Evolutionary conservation across 345 rosid species (phyloP).

Genomic region (Eucalyptus marginata): DNA sequence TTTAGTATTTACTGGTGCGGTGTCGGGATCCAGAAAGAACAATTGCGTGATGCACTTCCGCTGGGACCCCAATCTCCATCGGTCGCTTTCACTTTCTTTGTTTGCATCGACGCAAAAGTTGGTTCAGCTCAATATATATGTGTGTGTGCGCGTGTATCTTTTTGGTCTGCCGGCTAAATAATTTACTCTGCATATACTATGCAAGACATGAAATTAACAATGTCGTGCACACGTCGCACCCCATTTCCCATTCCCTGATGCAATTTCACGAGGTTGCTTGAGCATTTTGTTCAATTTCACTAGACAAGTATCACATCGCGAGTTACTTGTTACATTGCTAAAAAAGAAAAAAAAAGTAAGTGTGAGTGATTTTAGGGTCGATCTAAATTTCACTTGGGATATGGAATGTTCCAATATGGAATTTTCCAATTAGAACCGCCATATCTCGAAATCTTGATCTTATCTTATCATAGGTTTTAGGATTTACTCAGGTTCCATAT

Average conservation of each 20-base stretch:
- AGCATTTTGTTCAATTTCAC: not conserved
- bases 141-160: no score
- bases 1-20: not conserved
- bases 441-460: accelerated
- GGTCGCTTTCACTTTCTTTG: not conserved
- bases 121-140: no score
- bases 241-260: not conserved
- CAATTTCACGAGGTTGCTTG: not conserved
- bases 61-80: not conserved
- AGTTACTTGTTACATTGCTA: not conserved
- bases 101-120: not conserved
- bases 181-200: not conserved
- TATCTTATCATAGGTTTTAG: accelerated
- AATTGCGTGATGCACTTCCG: not conserved
- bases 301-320: not conserved
- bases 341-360: accelerated
- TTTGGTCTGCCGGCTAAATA: not conserved
- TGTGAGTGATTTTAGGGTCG: accelerated
- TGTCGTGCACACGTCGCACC: accelerated
- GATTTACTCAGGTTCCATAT: accelerated
- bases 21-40: not conserved
- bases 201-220: not conserved
- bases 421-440: no score
- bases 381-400: not conserved
- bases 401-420: no score